Percentiles rank a stretch among this genome's conserved stretches.
These are phyloP conservation scores for Ceratocystis smalleyi DNA, from an alignment of 2,329 filamentous ascomycete genomes.

Conservation along the genomic window DNA sequence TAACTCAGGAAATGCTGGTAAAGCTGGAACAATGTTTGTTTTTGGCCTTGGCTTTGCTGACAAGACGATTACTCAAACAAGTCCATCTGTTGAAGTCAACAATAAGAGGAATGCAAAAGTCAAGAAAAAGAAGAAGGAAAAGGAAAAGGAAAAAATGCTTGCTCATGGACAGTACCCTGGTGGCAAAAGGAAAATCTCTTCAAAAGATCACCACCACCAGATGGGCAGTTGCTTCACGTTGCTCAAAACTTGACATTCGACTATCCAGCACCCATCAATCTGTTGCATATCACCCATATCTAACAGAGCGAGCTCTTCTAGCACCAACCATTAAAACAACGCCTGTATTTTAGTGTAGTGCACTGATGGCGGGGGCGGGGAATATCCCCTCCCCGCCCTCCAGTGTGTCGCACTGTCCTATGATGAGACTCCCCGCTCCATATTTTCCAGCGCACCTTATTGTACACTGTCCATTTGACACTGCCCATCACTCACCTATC, in stretches of 20 bases:
- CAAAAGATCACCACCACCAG: background rate
- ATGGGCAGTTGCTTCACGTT: background rate
- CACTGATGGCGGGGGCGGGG: slow-evolving; percentile 15
- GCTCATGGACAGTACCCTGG: background rate
- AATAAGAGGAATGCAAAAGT: background rate
- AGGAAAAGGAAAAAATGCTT: background rate
- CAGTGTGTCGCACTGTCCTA: background rate
- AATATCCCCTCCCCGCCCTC: background rate
- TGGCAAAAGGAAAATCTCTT: background rate
- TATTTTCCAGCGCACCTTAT: background rate
- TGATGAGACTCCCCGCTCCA: background rate
- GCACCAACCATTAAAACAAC: background rate
- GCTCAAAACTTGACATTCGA: background rate
- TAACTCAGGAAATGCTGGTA: background rate
- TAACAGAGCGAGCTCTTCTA: background rate
- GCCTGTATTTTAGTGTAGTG: background rate
- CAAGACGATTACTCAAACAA: background rate
- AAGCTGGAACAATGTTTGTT: background rate
- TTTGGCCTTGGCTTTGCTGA: background rate
- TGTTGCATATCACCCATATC: background rate
- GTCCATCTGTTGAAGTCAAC: no score
- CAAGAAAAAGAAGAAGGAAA: background rate
- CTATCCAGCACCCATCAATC: background rate
- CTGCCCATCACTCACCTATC: no score
- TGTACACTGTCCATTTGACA: background rate